Percentiles rank a stretch among this genome's conserved stretches.
Evolutionary conservation across 1,284 basidiomycete species (phyloP).

Genomic region (Cutaneotrichosporon cavernicola): DNA sequence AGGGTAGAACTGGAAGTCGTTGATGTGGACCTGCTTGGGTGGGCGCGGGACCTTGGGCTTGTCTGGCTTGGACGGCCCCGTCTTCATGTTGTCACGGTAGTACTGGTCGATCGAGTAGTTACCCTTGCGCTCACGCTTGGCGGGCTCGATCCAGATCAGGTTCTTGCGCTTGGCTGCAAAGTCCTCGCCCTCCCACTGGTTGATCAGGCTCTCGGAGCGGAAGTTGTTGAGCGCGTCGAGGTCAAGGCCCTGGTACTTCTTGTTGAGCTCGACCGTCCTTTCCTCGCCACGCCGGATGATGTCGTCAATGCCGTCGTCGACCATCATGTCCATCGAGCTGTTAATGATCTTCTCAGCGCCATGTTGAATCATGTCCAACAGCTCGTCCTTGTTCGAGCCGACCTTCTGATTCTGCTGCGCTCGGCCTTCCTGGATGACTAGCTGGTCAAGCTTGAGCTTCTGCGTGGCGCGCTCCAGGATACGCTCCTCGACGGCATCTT

Average conservation of each 20-base stretch:
- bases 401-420: constrained; percentile 59
- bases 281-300: constrained; percentile 92
- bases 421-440: constrained; percentile 96
- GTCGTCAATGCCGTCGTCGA: constrained; percentile 91
- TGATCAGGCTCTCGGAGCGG: constrained; percentile 80
- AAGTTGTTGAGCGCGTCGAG: constrained; percentile 96
- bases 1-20: constrained; percentile 98
- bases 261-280: constrained; percentile 82
- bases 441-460: constrained; percentile 91
- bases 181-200: constrained; percentile 97
- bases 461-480: constrained; percentile 96
- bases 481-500: constrained; percentile 92
- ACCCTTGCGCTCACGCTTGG: constrained; percentile 91
- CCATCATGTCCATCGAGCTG: constrained; percentile 62
- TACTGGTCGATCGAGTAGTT: constrained; percentile 94
- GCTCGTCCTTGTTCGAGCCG: constrained; percentile 85
- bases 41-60: constrained; percentile 83
- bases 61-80: constrained; percentile 64
- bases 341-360: constrained; percentile 97
- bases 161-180: constrained; percentile 67
- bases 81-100: constrained; percentile 87
- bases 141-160: constrained; percentile 76
- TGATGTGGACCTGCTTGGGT: constrained; percentile 82
- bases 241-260: constrained; percentile 89
- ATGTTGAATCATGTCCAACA: constrained; percentile 97